These are phyloP conservation scores for Leishmania aethiopica DNA, from an alignment of 208 protist genomes.

Conservation along the genomic window DNA sequence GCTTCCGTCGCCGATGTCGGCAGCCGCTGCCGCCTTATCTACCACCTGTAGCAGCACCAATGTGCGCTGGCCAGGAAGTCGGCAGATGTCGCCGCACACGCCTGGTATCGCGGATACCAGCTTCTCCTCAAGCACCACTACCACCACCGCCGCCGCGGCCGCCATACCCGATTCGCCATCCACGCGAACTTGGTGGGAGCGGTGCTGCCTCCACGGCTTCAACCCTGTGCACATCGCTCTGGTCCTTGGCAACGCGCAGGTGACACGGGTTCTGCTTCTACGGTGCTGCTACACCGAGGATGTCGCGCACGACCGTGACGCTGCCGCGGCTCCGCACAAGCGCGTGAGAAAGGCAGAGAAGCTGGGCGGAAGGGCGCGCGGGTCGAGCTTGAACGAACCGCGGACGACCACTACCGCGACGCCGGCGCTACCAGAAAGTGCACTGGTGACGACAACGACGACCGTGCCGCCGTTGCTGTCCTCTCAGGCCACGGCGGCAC, in stretches of 20 bases:
- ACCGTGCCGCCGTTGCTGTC: not conserved
- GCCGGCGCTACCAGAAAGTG: not conserved
- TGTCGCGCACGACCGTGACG: not conserved
- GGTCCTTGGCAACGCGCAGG: conserved; percentile 36
- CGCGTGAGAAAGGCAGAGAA: not conserved
- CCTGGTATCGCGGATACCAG: not conserved
- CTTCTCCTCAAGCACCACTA: not conserved
- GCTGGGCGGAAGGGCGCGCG: not conserved
- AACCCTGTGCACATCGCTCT: conserved; percentile 39
- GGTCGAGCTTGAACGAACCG: not conserved
- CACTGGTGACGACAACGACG: not conserved
- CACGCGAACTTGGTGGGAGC: conserved; percentile 18
- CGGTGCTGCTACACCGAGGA: conserved; percentile 7
- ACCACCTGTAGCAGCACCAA: not conserved
- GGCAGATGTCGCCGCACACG: not conserved
- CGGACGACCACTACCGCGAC: not conserved
- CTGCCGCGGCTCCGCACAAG: not conserved
- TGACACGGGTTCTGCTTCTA: conserved; percentile 24
- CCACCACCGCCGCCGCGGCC: conserved; percentile 11
- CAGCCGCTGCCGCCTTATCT: not conserved
- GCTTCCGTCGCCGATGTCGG: not conserved
- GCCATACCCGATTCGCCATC: conserved; percentile 4
- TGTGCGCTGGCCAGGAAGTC: not conserved
- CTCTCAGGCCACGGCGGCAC: not conserved
- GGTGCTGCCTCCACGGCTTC: conserved; percentile 35